phyloP scores from a whole-genome alignment of 1,284 basidiomycete species.

The Microbotryum silenes-acaulis region DNA sequence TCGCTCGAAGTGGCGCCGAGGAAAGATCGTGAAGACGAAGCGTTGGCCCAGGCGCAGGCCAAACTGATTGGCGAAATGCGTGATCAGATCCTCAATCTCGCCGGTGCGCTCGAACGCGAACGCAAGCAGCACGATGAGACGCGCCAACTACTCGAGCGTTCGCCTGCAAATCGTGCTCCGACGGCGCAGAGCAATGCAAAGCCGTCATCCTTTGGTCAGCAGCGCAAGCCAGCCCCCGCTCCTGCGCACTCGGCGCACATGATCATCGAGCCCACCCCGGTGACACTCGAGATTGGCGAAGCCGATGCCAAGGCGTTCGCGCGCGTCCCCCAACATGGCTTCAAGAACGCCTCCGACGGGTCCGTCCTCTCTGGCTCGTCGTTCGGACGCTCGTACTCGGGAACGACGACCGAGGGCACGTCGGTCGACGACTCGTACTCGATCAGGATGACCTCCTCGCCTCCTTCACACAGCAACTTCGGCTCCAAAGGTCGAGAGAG shows the following conservation, averaged over 20 bases:
- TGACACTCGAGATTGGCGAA: neutral
- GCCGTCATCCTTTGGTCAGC: neutral
- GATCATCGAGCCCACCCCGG: conserved; percentile 1
- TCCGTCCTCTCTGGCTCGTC: conserved; percentile 31
- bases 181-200: neutral
- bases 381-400: conserved; percentile 28
- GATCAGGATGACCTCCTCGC: conserved; percentile 19
- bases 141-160: conserved; percentile 21
- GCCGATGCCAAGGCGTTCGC: neutral
- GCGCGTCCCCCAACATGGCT: conserved; percentile 9
- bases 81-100: conserved; percentile 36
- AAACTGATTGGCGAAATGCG: conserved; percentile 37
- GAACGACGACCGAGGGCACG: conserved; percentile 35
- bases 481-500: conserved; percentile 14
- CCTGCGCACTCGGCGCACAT: conserved; percentile 6
- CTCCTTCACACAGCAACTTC: conserved; percentile 24
- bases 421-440: conserved; percentile 30
- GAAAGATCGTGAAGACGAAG: conserved; percentile 31
- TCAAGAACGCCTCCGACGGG: conserved; percentile 24
- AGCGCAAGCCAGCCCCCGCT: neutral
- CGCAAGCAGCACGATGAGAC: conserved; percentile 29
- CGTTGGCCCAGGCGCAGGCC: conserved; percentile 34
- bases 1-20: conserved; percentile 29
- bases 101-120: conserved; percentile 34
- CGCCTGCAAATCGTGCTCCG: conserved; percentile 19